Percentiles rank a stretch among this genome's conserved stretches.
Evolutionary conservation across 2,329 filamentous ascomycete genomes (phyloP).

Genomic region (Colletotrichum filicis): DNA sequence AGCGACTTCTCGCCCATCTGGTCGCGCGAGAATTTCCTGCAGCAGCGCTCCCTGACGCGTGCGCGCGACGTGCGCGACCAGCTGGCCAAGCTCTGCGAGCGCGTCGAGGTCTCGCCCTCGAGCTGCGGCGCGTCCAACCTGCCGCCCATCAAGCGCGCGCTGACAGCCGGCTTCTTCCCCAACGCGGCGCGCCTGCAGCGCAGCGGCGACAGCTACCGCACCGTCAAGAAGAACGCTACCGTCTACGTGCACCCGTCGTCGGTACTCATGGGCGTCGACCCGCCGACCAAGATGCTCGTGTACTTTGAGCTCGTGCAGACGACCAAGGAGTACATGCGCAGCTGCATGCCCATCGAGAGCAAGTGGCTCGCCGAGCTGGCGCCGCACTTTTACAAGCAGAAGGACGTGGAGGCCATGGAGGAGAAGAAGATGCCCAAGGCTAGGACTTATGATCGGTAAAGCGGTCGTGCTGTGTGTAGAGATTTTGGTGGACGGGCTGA

Average conservation of each 20-base stretch:
- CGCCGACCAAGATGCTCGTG: constrained; percentile 82
- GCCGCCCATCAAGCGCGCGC: constrained; percentile 83
- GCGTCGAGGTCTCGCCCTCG: constrained; percentile 84
- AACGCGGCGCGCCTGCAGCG: constrained; percentile 88
- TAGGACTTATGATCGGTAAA: constrained; percentile 36
- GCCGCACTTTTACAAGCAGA: constrained; percentile 94
- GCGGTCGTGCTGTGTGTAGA: background rate
- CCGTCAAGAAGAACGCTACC: constrained; percentile 88
- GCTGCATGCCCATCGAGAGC: constrained; percentile 84
- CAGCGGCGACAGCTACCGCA: constrained; percentile 88
- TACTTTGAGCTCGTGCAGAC: constrained; percentile 88
- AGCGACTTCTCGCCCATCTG: constrained; percentile 89
- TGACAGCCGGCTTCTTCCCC: constrained; percentile 93
- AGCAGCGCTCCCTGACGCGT: constrained; percentile 88
- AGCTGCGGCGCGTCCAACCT: constrained; percentile 77
- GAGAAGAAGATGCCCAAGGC: constrained; percentile 71
- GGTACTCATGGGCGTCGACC: constrained; percentile 81
- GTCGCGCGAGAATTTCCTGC: constrained; percentile 92
- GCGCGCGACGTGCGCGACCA: constrained; percentile 94
- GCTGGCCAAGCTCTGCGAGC: constrained; percentile 89
- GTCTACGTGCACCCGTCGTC: constrained; percentile 93
- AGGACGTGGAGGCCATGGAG: constrained; percentile 85
- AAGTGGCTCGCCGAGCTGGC: constrained; percentile 91
- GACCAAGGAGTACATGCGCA: constrained; percentile 92
- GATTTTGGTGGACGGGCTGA: too few species aligned